phyloP scores from a whole-genome alignment of 805 yeast genomes.

The Phaffomyces thermotolerans region DNA sequence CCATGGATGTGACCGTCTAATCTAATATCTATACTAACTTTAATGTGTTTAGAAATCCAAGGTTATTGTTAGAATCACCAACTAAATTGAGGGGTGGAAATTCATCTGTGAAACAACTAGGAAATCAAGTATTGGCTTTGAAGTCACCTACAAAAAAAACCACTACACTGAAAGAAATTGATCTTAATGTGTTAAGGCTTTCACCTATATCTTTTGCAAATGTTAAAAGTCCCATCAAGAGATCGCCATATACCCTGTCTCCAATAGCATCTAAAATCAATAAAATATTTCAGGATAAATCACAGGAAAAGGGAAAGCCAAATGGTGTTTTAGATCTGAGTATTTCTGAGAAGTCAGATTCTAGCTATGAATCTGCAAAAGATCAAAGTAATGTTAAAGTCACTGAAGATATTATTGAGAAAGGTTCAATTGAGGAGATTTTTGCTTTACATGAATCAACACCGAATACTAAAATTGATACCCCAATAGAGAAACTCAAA shows the following conservation, averaged over 20 bases:
- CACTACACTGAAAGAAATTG: conserved; percentile 11
- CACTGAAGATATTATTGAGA: background rate
- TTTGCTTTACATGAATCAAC: background rate
- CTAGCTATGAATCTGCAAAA: background rate
- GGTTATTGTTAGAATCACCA: conserved; percentile 22
- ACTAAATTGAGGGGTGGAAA: conserved; percentile 18
- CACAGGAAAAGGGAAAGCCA: too few species aligned
- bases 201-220: conserved; percentile 18
- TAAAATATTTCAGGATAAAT: too few species aligned
- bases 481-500: too few species aligned
- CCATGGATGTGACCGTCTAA: background rate
- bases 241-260: too few species aligned
- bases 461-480: too few species aligned
- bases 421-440: background rate
- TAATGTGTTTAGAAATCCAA: conserved; percentile 16
- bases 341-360: background rate
- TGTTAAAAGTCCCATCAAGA: conserved; percentile 5
- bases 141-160: conserved; percentile 12
- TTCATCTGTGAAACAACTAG: conserved; percentile 23
- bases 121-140: conserved; percentile 15
- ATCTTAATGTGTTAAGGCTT: conserved; percentile 11
- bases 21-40: conserved; percentile 6
- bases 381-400: background rate
- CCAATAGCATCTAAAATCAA: too few species aligned
- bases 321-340: background rate